These are phyloP conservation scores for Quambalaria eucalypti DNA, from an alignment of 1,284 basidiomycete species.

Conservation along the genomic window DNA sequence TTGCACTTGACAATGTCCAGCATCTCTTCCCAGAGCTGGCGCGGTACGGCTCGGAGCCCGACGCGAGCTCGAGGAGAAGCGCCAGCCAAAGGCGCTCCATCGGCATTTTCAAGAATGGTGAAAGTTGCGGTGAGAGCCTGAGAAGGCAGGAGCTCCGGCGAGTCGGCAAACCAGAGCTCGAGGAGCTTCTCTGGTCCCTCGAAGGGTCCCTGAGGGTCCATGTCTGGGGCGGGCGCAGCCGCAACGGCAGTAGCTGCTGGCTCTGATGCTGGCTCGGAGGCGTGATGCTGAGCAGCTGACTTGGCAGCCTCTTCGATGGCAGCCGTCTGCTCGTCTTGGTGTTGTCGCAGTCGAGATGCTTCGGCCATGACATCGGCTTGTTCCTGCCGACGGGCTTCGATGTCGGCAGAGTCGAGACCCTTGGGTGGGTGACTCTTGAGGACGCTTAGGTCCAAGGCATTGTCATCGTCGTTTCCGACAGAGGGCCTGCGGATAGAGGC, in stretches of 20 bases:
- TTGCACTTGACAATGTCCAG: conserved; percentile 95
- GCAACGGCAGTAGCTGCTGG: conserved; percentile 2
- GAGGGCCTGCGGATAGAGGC: too few relatives aligned
- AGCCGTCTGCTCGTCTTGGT: too few relatives aligned
- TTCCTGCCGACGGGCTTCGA: not conserved
- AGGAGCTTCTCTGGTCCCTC: conserved; percentile 81
- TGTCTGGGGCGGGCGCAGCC: not conserved
- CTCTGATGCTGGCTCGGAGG: conserved; percentile 4
- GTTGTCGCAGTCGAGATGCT: not conserved
- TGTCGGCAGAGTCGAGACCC: not conserved
- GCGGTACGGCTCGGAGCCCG: conserved; percentile 62
- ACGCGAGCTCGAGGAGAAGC: conserved; percentile 13
- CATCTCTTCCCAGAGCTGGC: conserved; percentile 88
- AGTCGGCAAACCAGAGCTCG: conserved; percentile 88
- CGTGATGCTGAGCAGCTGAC: not conserved
- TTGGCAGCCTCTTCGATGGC: not conserved
- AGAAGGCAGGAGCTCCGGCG: conserved; percentile 49
- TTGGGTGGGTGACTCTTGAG: not conserved
- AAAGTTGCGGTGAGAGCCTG: not conserved
- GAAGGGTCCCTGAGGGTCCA: conserved; percentile 35
- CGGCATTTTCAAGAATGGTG: not conserved
- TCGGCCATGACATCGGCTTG: not conserved
- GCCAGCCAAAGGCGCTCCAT: not conserved
- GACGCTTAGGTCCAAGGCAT: too few relatives aligned
- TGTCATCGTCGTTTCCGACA: not conserved